Percentiles rank a stretch among this genome's conserved stretches.
Evolutionary conservation across 2,329 filamentous ascomycete genomes (phyloP).

Genomic region (Colletotrichum simmondsii): DNA sequence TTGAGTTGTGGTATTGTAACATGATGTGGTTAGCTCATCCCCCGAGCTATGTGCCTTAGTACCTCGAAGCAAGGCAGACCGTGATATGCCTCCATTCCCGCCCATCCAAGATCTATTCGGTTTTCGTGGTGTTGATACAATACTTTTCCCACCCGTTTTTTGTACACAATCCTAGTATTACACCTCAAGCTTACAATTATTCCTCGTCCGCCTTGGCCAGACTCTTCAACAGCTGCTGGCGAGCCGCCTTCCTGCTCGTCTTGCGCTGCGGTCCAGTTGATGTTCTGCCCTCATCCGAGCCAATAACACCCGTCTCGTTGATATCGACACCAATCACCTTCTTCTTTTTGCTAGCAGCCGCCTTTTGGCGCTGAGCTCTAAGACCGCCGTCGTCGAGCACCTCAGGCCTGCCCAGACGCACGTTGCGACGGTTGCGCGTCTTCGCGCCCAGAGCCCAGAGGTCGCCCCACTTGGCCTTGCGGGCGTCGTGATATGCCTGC

Average conservation of each 20-base stretch:
- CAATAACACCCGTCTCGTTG: slow-evolving; percentile 41
- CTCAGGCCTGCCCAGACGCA: slow-evolving; percentile 66
- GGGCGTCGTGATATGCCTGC: slow-evolving; percentile 89
- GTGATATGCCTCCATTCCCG: slow-evolving; percentile 8
- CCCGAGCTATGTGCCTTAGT: background rate
- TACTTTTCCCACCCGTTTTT: slow-evolving; percentile 17
- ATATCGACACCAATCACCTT: slow-evolving; percentile 51
- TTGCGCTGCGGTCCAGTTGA: slow-evolving; percentile 49
- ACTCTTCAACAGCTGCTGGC: slow-evolving; percentile 53
- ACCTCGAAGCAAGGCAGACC: background rate
- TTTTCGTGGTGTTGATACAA: slow-evolving; percentile 22
- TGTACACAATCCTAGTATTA: slow-evolving; percentile 17
- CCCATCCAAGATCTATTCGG: background rate
- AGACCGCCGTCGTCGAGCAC: slow-evolving; percentile 58
- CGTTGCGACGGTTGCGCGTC: slow-evolving; percentile 73
- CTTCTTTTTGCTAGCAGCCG: slow-evolving; percentile 45
- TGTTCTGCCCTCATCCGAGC: slow-evolving; percentile 45
- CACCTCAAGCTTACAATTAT: background rate
- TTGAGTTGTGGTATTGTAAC: slow-evolving; percentile 23
- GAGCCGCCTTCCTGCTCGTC: slow-evolving; percentile 49
- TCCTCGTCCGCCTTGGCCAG: slow-evolving; percentile 47
- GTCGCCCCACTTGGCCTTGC: slow-evolving; percentile 92
- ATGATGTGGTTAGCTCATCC: background rate
- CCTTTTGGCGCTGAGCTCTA: slow-evolving; percentile 45
- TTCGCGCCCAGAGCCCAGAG: slow-evolving; percentile 96